phyloP scores from a whole-genome alignment of 1,284 basidiomycete genomes.

The Ustilago vetiveriae region DNA sequence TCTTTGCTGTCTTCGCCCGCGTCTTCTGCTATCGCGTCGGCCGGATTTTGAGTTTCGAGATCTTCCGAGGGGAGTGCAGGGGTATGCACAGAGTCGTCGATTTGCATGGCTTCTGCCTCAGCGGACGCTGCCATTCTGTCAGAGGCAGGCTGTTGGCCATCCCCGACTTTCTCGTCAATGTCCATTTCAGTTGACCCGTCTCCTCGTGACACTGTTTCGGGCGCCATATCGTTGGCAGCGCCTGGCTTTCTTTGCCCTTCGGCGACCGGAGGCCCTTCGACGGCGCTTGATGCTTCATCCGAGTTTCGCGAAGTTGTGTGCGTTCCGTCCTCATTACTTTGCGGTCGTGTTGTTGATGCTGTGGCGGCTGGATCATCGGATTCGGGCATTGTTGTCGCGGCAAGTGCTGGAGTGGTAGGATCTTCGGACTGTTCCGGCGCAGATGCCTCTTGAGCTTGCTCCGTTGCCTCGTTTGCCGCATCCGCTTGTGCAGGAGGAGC shows the following conservation, averaged over 20 bases:
- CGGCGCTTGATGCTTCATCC: background rate
- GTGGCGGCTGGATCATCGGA: background rate
- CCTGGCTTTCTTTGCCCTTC: background rate
- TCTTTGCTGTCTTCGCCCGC: background rate
- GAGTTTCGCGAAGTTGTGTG: background rate
- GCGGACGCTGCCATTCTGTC: background rate
- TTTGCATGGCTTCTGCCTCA: conserved; percentile 22
- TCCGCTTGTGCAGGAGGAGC: background rate
- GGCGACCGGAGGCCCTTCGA: background rate
- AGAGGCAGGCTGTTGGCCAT: background rate
- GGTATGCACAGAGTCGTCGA: conserved; percentile 32
- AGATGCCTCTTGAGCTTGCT: background rate
- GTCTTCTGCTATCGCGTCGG: background rate
- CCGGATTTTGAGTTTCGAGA: conserved; percentile 2
- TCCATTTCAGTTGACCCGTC: conserved; percentile 25
- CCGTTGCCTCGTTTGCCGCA: background rate
- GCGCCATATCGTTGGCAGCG: background rate
- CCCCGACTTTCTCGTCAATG: conserved; percentile 19
- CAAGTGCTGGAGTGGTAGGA: conserved; percentile 14
- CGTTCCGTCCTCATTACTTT: background rate
- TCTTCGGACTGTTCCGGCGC: conserved; percentile 8
- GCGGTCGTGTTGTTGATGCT: background rate
- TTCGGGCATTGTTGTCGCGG: conserved; percentile 2
- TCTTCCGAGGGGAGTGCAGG: conserved; percentile 20
- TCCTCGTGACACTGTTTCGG: background rate